Base-by-base conservation (phyloP, 1,284 basidiomycete species). In the Pascua guehoae region DNA sequence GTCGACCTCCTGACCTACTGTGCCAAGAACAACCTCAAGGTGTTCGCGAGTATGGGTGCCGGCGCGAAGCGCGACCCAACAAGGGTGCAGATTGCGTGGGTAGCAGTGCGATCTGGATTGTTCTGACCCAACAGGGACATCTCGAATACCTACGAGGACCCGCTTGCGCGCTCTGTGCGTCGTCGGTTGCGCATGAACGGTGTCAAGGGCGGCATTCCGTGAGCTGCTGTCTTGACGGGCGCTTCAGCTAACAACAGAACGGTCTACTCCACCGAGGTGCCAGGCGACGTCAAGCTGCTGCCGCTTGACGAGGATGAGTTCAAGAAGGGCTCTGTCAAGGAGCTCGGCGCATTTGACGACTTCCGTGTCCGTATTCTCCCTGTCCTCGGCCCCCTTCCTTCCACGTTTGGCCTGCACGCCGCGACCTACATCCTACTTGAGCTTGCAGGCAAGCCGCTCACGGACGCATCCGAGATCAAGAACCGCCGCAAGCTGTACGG, bases 11-110 rank as follows among this genome's bases (percentile, higher is more conserved):
- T 96, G 9, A 86, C 88, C 55, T 86, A 92, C 70, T 95, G 92
- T 67, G 83, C 88, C 66, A 82, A 86, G 57, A 81, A 86, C 63
- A 72, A 81, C 40, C 85, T 93, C 75, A 89, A 89, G 79, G 88
- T 96, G 16, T 96, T 98, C 76, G 90, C 93, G 1, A 92, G 91
- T 16, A 96, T 98, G 91, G 96, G 96, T 44, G 91, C 95, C 1
- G 88, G 94, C n/a, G 90, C 94, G 8, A 99, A 98, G 79, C 84
- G 83, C 60, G 96, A 99, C 73, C 93, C 96, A 0, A 96, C 93
- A 5, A 84, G 93, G 38, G 84, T 98, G 32, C 95, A 98, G 76
- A 96, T 98, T 58, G 80, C 79, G 78, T 79, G 46, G 60, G 76
- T 64, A 1, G 9, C 0, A 8, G 17, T 49, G 8, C 38, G 17